Evolutionary conservation across 2,329 filamentous ascomycete genomes (phyloP), one percentile per base, ranked within the genome.

Genomic region (Polychaeton citri): DNA sequence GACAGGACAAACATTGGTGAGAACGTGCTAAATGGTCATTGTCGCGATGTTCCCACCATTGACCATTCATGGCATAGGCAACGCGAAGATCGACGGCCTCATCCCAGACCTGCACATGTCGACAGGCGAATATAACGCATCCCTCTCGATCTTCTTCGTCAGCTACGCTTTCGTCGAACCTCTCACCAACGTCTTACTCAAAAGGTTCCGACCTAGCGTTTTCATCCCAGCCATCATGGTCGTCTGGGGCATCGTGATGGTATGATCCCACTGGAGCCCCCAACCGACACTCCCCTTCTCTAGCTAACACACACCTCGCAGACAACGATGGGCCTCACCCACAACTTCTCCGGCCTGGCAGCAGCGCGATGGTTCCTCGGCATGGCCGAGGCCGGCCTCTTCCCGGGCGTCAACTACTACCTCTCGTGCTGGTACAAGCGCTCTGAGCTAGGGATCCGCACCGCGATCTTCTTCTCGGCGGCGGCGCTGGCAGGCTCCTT

Each of bases 401-500:
- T 83, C 50, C 81, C 81, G 0, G 79, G 79, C 2, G 73, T 86
- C 12, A 81, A 81, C 46, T 88, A 85, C 56, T 86, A 86, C 52
- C 69, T 90, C 0, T 81, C 76, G 0, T 87, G 81, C 53, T 92
- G 84, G 84, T 93, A 90, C 50, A 79, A 74, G 52, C 69, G 83
- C 21, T 72, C 69, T 12, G 85, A 92, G 50, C 81, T 90, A 37
- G 84, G 82, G 34, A 69, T 85, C n/a, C 74, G 84, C 21, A 76
- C 80, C 42, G 81, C 83, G 10, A 74, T 86, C 38, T 88, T 90
- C 64, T 92, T 90, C 63, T 85, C 81, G 0, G 81, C 82, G 0
- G 83, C 84, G 0, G 81, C 84, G 0, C 60, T 90, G 0, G 79
- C 82, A 1, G 84, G 84, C 1, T 85, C 78, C 0, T 85, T 86